Percentiles rank a stretch among this genome's conserved stretches.
These are phyloP conservation scores for Penicillium rolfsii DNA, from an alignment of 2,329 filamentous ascomycete genomes.

Conservation along the genomic window DNA sequence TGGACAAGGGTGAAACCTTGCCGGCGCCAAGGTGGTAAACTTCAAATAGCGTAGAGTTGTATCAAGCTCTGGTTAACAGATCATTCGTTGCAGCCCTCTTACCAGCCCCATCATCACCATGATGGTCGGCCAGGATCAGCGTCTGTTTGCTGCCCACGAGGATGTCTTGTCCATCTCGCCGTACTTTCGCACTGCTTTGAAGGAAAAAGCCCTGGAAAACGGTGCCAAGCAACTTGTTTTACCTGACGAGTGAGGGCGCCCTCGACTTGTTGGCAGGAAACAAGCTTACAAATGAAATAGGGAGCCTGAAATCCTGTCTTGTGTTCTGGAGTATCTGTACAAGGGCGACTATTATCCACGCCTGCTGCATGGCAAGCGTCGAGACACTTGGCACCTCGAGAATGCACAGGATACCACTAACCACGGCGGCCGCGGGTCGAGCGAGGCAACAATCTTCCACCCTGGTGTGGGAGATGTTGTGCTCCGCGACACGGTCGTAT, in stretches of 20 bases:
- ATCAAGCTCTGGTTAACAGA: slow-evolving; percentile 15
- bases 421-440: slow-evolving; percentile 62
- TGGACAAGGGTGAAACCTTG: slow-evolving; percentile 72
- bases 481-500: slow-evolving; percentile 90
- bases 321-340: slow-evolving; percentile 94
- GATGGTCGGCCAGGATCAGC: slow-evolving; percentile 79
- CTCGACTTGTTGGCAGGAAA: background rate
- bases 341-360: slow-evolving; percentile 95
- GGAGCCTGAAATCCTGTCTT: slow-evolving; percentile 92
- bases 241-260: slow-evolving; percentile 59
- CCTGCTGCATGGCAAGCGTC: slow-evolving; percentile 82
- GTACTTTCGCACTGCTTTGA: slow-evolving; percentile 75
- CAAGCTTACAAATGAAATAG: slow-evolving; percentile 45
- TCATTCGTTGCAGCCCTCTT: slow-evolving; percentile 47
- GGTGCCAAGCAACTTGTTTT: slow-evolving; percentile 75
- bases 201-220: slow-evolving; percentile 71
- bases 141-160: slow-evolving; percentile 93
- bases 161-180: slow-evolving; percentile 85
- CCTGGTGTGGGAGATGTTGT: slow-evolving; percentile 73
- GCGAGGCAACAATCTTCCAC: slow-evolving; percentile 78
- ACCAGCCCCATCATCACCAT: slow-evolving; percentile 81
- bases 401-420: slow-evolving; percentile 61
- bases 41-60: background rate
- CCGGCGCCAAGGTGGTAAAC: slow-evolving; percentile 53
- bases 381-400: slow-evolving; percentile 88